phyloP scores from a whole-genome alignment of 306 rosid species.

The Oxytropis ochrocephala region DNA sequence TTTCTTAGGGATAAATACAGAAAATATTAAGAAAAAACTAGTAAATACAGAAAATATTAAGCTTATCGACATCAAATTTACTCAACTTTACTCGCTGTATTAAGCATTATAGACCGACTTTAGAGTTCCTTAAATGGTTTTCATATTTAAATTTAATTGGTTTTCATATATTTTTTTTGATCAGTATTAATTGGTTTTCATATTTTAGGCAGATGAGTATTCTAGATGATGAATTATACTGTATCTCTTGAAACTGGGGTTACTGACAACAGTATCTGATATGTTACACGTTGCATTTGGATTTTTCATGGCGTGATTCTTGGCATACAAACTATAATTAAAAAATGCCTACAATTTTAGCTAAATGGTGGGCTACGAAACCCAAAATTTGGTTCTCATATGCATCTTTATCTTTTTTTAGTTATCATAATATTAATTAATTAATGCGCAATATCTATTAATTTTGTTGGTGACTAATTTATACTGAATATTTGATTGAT shows the following conservation, averaged over 20 bases:
- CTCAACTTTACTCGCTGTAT: too few relatives aligned
- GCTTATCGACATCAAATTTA: too few relatives aligned
- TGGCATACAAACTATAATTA: conserved; percentile 1
- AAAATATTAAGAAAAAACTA: too few relatives aligned
- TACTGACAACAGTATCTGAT: conserved; percentile 2
- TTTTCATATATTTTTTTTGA: too few relatives aligned
- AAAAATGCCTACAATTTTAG: conserved; percentile 1
- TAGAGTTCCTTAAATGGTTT: not conserved
- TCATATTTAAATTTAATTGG: not conserved
- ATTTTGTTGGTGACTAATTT: too few relatives aligned
- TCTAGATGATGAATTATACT: not conserved
- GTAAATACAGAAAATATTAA: too few relatives aligned
- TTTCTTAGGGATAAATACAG: too few relatives aligned
- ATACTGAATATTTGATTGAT: too few relatives aligned
- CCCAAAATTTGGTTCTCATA: conserved; percentile 5
- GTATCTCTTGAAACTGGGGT: conserved; percentile 22
- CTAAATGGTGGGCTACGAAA: conserved; percentile 17
- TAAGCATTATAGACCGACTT: too few relatives aligned
- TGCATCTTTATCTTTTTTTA: conserved; percentile 3
- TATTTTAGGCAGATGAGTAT: too few relatives aligned
- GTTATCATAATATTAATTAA: too few relatives aligned
- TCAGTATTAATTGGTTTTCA: not conserved
- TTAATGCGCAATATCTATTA: too few relatives aligned
- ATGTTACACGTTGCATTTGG: conserved; percentile 7
- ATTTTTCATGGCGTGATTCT: conserved; percentile 13